phyloP scores from a whole-genome alignment of 352 stramenopile genomes.

The Globisporangium paddicum region DNA sequence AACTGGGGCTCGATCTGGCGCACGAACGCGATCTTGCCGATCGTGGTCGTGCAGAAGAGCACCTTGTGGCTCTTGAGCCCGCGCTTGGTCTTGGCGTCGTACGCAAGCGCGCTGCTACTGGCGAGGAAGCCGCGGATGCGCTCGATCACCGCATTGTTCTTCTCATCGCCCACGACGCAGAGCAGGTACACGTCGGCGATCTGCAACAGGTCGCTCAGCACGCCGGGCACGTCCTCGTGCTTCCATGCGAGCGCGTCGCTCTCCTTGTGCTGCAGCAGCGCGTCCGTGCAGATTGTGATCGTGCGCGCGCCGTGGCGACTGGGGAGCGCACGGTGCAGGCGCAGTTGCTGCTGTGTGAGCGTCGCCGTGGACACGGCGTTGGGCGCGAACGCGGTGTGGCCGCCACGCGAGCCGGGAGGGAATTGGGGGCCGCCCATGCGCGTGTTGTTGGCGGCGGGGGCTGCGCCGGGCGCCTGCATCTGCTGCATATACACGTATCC shows the following conservation, averaged over 20 bases:
- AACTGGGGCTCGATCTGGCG: conserved; percentile 84
- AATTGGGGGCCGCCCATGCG: conserved; percentile 2
- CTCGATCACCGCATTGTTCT: conserved; percentile 28
- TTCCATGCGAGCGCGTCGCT: conserved; percentile 32
- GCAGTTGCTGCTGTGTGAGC: conserved; percentile 47
- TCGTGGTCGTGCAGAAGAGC: conserved; percentile 73
- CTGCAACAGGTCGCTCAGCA: conserved; percentile 53
- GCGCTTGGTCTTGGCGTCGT: conserved; percentile 18
- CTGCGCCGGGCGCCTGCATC: conserved; percentile 24
- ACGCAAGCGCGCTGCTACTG: conserved; percentile 19
- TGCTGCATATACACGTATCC: conserved; percentile 76
- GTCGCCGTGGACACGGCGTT: conserved; percentile 31
- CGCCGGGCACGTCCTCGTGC: conserved; percentile 31
- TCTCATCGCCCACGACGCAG: conserved; percentile 31
- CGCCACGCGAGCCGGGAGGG: conserved; percentile 12
- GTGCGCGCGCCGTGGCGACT: conserved; percentile 54
- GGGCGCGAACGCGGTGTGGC: conserved; percentile 10
- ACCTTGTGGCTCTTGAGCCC: conserved; percentile 60
- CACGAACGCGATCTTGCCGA: conserved; percentile 83
- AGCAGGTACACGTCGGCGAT: conserved; percentile 70
- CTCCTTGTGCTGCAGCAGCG: conserved; percentile 34
- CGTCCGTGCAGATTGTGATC: conserved; percentile 61
- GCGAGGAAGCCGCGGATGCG: conserved; percentile 44
- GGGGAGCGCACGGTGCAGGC: conserved; percentile 55
- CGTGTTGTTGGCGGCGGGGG: background rate